Conservation (phyloP, 2,329 filamentous ascomycete species). For the Monilinia vaccinii-corymbosi region DNA sequence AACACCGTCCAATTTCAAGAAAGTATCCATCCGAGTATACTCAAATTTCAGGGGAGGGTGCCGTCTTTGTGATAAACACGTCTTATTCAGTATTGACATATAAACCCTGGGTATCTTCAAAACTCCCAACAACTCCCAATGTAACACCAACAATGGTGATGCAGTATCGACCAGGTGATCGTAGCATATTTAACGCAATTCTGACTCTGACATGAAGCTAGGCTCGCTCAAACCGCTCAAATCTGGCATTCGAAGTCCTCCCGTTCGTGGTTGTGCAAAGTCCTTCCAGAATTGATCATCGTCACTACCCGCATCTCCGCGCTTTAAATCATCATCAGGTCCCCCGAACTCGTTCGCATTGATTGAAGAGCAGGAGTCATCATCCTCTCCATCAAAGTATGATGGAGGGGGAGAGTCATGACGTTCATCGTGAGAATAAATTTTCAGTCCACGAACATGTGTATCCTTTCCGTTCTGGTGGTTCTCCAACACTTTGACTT, state of each 20-base stretch:
- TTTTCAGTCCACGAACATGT: slow-evolving; percentile 87
- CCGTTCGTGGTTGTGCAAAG: neutral
- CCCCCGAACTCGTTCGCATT: neutral
- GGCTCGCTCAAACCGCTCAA: slow-evolving; percentile 24
- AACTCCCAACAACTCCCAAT: neutral
- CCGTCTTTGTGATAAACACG: neutral
- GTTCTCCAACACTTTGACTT: slow-evolving; percentile 87
- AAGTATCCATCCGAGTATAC: neutral
- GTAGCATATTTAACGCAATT: slow-evolving; percentile 22
- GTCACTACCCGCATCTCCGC: slow-evolving; percentile 8
- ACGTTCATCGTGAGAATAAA: slow-evolving; percentile 47
- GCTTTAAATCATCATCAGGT: neutral
- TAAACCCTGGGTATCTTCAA: slow-evolving; percentile 1
- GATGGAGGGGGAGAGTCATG: slow-evolving; percentile 16
- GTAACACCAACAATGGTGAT: neutral
- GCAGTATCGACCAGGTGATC: neutral
- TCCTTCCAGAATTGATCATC: slow-evolving; percentile 1
- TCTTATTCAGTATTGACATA: neutral
- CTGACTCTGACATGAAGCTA: slow-evolving; percentile 30
- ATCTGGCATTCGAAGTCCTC: neutral
- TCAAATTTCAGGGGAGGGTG: neutral
- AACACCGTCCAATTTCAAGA: neutral
- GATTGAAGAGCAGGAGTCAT: neutral
- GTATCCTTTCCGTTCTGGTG: slow-evolving; percentile 99
- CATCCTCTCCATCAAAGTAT: slow-evolving; percentile 9